Conservation (phyloP, 495 filamentous ascomycete species). For the Tuber calosporum region DNA sequence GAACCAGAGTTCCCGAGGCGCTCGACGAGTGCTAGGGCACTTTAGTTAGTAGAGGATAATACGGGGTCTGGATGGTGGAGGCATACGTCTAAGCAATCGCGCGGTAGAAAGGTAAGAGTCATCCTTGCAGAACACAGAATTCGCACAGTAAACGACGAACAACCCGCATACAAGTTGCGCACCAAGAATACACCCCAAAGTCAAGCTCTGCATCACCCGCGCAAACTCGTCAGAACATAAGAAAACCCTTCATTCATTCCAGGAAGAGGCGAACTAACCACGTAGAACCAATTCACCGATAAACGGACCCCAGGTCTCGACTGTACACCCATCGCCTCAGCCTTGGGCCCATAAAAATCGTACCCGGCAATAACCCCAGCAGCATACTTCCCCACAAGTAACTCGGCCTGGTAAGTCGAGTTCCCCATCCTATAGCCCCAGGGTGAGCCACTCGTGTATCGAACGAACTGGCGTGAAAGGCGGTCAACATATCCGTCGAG, state of each 20-base stretch:
- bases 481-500: constrained; percentile 30
- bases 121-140: constrained; percentile 39
- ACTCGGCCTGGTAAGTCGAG: not conserved
- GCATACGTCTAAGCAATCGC: constrained; percentile 36
- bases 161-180: constrained; percentile 32
- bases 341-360: constrained; percentile 15
- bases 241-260: not conserved
- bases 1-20: constrained; percentile 35
- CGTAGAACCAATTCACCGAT: constrained; percentile 33
- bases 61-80: no score
- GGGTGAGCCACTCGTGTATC: constrained; percentile 11
- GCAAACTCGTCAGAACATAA: not conserved
- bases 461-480: constrained; percentile 14
- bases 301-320: constrained; percentile 35
- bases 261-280: constrained; percentile 12
- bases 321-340: constrained; percentile 18
- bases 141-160: constrained; percentile 26
- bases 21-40: constrained; percentile 34
- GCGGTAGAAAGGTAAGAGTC: constrained; percentile 39
- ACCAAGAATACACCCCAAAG: constrained; percentile 29
- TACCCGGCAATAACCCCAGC: constrained; percentile 32
- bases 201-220: constrained; percentile 11
- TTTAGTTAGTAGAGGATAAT: not conserved
- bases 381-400: constrained; percentile 19
- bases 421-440: not conserved